phyloP scores from a whole-genome alignment of 257 asterid species.

The Petrea volubilis region DNA sequence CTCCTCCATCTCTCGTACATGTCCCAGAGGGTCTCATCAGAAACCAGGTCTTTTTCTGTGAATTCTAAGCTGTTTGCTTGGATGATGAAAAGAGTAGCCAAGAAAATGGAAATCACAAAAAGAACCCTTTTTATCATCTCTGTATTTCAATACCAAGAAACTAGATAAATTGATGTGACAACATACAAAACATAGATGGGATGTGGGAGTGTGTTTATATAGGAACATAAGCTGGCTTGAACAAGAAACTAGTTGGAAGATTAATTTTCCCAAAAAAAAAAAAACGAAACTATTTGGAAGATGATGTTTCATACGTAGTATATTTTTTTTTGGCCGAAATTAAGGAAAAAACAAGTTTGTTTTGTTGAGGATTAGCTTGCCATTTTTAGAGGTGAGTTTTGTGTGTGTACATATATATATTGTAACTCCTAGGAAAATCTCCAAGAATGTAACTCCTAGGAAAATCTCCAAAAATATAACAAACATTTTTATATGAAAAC shows the following conservation, averaged over 20 bases:
- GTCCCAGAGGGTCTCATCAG: constrained; percentile 83
- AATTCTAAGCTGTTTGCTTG: constrained; percentile 61
- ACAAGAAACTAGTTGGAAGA: constrained; percentile 26
- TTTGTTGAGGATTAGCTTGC: constrained; percentile 24
- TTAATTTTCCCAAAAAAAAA: too few species aligned
- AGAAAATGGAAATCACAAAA: constrained; percentile 28
- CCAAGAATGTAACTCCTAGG: too few species aligned
- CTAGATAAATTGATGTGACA: background rate
- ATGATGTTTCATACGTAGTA: background rate
- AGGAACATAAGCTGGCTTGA: constrained; percentile 18
- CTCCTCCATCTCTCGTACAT: constrained; percentile 82
- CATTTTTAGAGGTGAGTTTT: constrained; percentile 43
- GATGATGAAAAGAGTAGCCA: constrained; percentile 37
- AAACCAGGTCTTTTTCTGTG: constrained; percentile 67
- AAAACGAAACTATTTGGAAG: too few species aligned
- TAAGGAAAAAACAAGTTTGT: constrained; percentile 27
- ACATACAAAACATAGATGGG: background rate
- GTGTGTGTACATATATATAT: constrained; percentile 18
- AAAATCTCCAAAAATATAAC: too few species aligned
- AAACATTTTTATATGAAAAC: too few species aligned
- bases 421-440: too few species aligned
- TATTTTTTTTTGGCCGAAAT: constrained; percentile 33
- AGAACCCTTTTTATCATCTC: constrained; percentile 35
- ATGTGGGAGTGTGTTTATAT: constrained; percentile 16
- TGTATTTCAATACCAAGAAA: constrained; percentile 28